Base-by-base conservation (phyloP, 345 rosid genomes). In the Camelina hispida region DNA sequence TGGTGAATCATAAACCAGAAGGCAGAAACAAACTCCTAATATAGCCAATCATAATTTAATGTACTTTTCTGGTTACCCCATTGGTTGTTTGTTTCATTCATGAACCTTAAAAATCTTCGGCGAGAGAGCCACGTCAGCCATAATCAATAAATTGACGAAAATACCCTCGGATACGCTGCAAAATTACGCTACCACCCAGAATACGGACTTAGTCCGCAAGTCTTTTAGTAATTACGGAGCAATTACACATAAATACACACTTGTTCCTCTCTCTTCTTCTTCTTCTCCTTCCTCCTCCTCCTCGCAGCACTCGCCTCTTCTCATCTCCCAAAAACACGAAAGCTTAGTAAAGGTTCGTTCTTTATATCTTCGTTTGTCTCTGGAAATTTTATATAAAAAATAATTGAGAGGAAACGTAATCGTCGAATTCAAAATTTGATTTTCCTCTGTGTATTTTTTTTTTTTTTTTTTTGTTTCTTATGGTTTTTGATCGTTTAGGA, bases 191-290 rank as follows among this genome's bases (percentile, higher is more conserved):
- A 17, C 47, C 16, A 6, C 37, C 51, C 61, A 11, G 51, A 62
- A 50, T 42, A 65, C 71, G n/a, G 74, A 55, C 37, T 22, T 43
- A 65, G 79, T 62, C 48, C 44, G 72, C 78, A 52, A 66, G 32
- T 30, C 12, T 4, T 56, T 25, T 25, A 25, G 28, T 25, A 25
- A 25, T 25, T 25, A 25, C 18, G 60, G 53, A 47, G 38, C 42
- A 56, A 12, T 42, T 40, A 40, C 14, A 2, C 14, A 23, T 32
- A 25, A 25, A 25, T 25, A 25, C 28, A 28, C 30, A 28, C 30
- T 28, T 28, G 5, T 25, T 25, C 28, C 28, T 8, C 37, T 34
- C 9, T 34, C 2, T 34, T 34, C 37, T 34, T 7, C 37, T 7
- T 2, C 37, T 34, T 34, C 9, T 2, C 7, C 37, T 2, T 34